Conservation (phyloP, 306 rosid species). For the Vicia faba region DNA sequence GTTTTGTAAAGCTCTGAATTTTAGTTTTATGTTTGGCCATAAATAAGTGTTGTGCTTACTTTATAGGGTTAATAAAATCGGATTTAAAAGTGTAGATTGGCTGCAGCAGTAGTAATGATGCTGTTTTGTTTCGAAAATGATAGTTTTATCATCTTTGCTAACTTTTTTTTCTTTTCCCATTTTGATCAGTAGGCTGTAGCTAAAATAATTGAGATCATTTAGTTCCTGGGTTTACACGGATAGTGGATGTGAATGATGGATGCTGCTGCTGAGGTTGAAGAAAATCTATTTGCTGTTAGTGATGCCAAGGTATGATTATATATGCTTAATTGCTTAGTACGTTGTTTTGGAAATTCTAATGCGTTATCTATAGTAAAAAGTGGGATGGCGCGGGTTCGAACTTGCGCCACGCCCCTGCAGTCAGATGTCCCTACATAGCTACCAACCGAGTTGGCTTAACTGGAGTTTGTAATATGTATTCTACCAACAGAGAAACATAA, state of each 20-base stretch:
- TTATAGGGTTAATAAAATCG: background rate
- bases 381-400: no score
- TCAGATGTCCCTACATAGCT: no score
- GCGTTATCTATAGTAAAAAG: background rate
- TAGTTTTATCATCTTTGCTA: background rate
- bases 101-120: background rate
- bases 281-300: constrained; percentile 68
- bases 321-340: constrained; percentile 22
- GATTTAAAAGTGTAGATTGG: constrained; percentile 14
- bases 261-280: constrained; percentile 65
- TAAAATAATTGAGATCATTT: constrained; percentile 51
- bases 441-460: no score
- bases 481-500: background rate
- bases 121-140: constrained; percentile 11
- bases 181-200: constrained; percentile 31
- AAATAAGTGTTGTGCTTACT: background rate
- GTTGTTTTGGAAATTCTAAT: constrained; percentile 29
- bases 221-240: constrained; percentile 20
- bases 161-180: constrained; percentile 13
- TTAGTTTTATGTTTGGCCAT: constrained; percentile 6
- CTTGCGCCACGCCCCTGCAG: no score
- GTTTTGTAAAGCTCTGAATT: constrained; percentile 18
- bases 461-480: background rate
- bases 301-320: constrained; percentile 77
- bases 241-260: constrained; percentile 62